Evolutionary conservation across 2,329 filamentous ascomycete genomes (phyloP), one percentile per base, ranked within the genome.

Genomic region (Colletotrichum cuscutae): DNA sequence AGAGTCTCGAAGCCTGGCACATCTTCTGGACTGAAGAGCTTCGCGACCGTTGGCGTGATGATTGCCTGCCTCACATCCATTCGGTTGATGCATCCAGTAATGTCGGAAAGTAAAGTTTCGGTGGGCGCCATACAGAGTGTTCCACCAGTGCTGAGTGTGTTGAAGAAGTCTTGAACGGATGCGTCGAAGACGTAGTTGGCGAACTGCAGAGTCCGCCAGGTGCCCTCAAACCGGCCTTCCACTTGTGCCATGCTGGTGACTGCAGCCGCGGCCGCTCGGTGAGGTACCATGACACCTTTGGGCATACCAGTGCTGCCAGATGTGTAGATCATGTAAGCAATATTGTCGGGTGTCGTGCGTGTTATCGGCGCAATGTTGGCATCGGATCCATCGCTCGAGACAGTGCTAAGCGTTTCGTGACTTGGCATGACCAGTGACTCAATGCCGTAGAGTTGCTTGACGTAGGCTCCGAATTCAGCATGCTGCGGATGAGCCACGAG

Each of bases 31-130:
- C 22, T 62, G 53, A 76, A 64, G 1, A 76, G 66, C 13, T 62
- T 57, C 7, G 73, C 73, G n/a, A 76, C 73, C 1, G 75, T 76
- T n/a, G 75, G 74, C 0, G 75, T 76, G 24, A 76, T 65, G 7
- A 72, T 63, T 4, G 65, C 54, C 8, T 75, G 71, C 5, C 58
- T 62, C 0, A 65, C 74, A 57, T 61, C 3, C 73, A 69, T 69
- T 1, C 53, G 35, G 19, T 52, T 46, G n/a, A 69, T 58, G 35
- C 35, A 57, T 13, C 61, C 67, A 12, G 49, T 35, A 15, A 65
- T 30, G 13, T 69, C 60, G 8, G 67, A 69, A 24, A 69, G 67
- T 5, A 69, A 53, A n/a, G 28, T 35, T 12, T 42, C 52, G 4
- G 35, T 69, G 5, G 67, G 67, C 11, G 71, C 68, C 62, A 69